Evolutionary conservation across 192 early-diverging fungal species (phyloP).

Genomic region (Coemansia sp.): DNA sequence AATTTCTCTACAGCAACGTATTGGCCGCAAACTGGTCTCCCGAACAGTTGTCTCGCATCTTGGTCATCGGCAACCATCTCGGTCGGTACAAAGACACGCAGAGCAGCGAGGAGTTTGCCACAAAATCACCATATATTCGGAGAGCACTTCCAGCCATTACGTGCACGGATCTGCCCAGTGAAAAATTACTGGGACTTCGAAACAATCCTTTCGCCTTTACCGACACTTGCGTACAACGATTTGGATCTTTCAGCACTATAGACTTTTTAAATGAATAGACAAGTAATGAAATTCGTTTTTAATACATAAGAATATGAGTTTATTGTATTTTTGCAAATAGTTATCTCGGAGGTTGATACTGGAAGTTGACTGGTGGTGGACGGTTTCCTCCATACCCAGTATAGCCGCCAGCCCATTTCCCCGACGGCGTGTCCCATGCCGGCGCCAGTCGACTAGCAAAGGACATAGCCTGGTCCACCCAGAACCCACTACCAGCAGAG

Average conservation of each 20-base stretch:
- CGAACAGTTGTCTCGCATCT: constrained; percentile 10
- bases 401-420: constrained; percentile 1
- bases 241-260: background rate
- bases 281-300: background rate
- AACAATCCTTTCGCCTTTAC: constrained; percentile 48
- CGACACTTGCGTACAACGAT: constrained; percentile 38
- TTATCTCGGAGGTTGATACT: constrained; percentile 28
- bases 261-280: background rate
- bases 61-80: constrained; percentile 47
- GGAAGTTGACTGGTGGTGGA: constrained; percentile 25
- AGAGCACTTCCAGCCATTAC: constrained; percentile 13
- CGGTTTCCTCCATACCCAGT: background rate
- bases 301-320: too few species aligned
- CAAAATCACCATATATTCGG: constrained; percentile 23
- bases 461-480: constrained; percentile 33
- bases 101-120: constrained; percentile 12
- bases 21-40: constrained; percentile 37
- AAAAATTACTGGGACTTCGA: constrained; percentile 29
- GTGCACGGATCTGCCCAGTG: constrained; percentile 25
- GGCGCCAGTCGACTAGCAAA: constrained; percentile 26
- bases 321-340: background rate
- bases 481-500: constrained; percentile 19
- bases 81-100: constrained; percentile 36
- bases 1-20: constrained; percentile 51
- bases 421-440: constrained; percentile 16